Evolutionary conservation across 2,329 filamentous ascomycete species (phyloP), one percentile per base, ranked within the genome.

Genomic region (Raffaelea arxii): DNA sequence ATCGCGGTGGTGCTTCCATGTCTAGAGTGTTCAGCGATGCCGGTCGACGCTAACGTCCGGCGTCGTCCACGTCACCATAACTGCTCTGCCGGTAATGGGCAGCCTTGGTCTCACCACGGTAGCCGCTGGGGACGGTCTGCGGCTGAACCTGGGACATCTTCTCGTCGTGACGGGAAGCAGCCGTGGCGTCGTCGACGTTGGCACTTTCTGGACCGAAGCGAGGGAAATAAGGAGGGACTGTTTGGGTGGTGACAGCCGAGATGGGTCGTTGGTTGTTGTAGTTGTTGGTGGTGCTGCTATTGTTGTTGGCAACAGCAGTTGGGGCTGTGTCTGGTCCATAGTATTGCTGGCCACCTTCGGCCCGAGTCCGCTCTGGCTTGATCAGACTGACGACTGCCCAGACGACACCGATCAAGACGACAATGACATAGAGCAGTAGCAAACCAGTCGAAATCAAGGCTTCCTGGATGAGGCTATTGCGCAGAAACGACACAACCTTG

Each of bases 361-460:
- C 77, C 11, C 78, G 71, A 9, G 68, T 73, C 52, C 78, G 80
- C 45, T 81, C 79, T 2, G 74, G 73, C 24, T 68, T 67, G 46
- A 70, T 68, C 66, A 85, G 78, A 46, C 81, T 72, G 27, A 72
- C 70, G 48, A 81, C 63, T 24, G 82, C 82, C 49, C 87, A 78
- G 41, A 78, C 64, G 46, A 91, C 64, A 42, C 87, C 92, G 41
- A 86, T 72, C 30, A 96, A 70, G 4, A 87, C 77, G 49, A 94
- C 75, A 51, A 92, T 63, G 45, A 94, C 58, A 73, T 89, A 98
- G 24, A 94, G 66, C 4, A 86, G 67, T 12, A 96, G 65, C 4
- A 98, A 68, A 43, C 74, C 78, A 0, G 76, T 72, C 3, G 90
- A 86, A 54, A 97, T 89, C 53, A 94, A 76, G 2, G 85, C 82